A percentile compares a stretch with the other conserved stretches of the same genome.
phyloP scores from a whole-genome alignment of 352 stramenopile species.

The Phytophthora tubulina region DNA sequence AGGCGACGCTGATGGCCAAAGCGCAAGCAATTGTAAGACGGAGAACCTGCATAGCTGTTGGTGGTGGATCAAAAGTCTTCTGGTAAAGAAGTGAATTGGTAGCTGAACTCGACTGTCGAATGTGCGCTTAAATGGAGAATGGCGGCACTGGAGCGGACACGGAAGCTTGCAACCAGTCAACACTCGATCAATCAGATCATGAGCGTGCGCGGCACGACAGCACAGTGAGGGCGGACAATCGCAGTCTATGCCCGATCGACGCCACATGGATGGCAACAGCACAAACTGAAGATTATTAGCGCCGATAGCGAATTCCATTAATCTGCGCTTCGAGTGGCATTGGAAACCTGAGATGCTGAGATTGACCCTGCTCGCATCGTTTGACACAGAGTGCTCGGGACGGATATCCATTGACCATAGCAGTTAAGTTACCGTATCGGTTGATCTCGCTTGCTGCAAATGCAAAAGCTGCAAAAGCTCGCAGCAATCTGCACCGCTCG shows the following conservation, averaged over 20 bases:
- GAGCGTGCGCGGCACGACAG: conserved; percentile 30
- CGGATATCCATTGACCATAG: neutral
- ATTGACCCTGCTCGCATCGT: conserved; percentile 8
- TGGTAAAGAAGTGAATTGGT: conserved; percentile 4
- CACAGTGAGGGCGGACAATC: conserved; percentile 16
- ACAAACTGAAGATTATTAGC: conserved; percentile 14
- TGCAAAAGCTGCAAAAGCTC: no score
- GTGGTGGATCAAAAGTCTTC: conserved; percentile 19
- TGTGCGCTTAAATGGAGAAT: conserved; percentile 30
- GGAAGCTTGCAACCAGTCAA: conserved; percentile 27
- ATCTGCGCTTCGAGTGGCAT: neutral
- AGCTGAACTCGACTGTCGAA: conserved; percentile 22
- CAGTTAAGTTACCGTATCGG: neutral
- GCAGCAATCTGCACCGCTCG: neutral
- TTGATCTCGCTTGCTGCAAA: conserved; percentile 3
- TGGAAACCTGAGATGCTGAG: conserved; percentile 12
- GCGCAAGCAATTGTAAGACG: conserved; percentile 29
- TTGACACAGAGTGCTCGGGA: conserved; percentile 11
- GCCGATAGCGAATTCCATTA: neutral
- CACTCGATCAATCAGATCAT: conserved; percentile 30
- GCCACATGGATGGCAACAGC: conserved; percentile 18
- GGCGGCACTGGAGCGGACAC: conserved; percentile 6
- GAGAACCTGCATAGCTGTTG: conserved; percentile 36
- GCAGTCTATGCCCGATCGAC: conserved; percentile 16
- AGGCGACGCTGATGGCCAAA: conserved; percentile 28